Evolutionary conservation across 768 basidiomycete genomes (phyloP).

Genomic region (Podaxis sp.): DNA sequence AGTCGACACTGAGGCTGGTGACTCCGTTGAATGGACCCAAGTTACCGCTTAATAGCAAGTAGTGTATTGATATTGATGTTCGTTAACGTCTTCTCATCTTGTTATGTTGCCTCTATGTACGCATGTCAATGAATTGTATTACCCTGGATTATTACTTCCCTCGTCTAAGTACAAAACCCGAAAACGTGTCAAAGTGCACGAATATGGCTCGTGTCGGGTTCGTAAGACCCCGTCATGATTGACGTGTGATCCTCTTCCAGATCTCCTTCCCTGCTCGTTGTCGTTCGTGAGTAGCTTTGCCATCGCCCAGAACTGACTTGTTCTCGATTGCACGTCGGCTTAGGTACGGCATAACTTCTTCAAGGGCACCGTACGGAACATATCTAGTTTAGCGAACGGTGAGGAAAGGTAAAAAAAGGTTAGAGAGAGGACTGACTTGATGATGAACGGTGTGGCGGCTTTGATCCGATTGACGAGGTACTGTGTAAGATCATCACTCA

Average conservation of each 20-base stretch:
- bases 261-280: constrained; percentile 55
- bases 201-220: not conserved
- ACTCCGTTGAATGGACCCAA: not conserved
- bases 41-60: not conserved
- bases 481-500: constrained; percentile 82
- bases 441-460: constrained; percentile 61
- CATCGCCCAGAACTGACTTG: constrained; percentile 79
- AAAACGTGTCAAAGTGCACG: not conserved
- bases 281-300: constrained; percentile 65
- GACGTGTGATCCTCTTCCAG: constrained; percentile 34
- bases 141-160: not conserved
- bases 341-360: constrained; percentile 88
- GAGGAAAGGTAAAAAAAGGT: not conserved
- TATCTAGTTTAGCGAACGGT: constrained; percentile 38
- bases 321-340: constrained; percentile 90
- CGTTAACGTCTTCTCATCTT: not conserved
- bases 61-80: not conserved
- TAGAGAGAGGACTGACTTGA: constrained; percentile 54
- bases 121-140: not conserved
- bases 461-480: constrained; percentile 58
- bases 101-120: constrained; percentile 4
- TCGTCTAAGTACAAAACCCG: not conserved
- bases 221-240: not conserved
- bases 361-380: constrained; percentile 72
- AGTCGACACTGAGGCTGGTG: constrained; percentile 18